Conservation (phyloP, 1,284 basidiomycete species). For the Microbotryomycetes sp. region DNA sequence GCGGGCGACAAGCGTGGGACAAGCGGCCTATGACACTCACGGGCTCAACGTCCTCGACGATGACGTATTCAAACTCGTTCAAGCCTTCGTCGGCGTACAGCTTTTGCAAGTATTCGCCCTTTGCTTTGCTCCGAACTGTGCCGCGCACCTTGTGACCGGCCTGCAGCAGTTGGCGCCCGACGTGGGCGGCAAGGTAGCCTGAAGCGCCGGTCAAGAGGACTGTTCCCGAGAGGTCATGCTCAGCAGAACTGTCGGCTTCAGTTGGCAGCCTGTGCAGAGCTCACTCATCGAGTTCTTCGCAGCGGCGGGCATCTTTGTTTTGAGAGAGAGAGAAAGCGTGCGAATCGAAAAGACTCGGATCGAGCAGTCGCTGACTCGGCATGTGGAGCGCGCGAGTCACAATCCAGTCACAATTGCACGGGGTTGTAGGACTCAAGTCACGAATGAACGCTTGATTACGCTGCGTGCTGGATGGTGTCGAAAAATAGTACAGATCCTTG, state of each 20-base stretch:
- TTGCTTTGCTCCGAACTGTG: conserved; percentile 42
- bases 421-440: not conserved
- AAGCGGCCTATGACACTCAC: conserved; percentile 5
- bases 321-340: not conserved
- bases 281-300: not conserved
- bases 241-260: no score
- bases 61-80: conserved; percentile 35
- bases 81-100: conserved; percentile 36
- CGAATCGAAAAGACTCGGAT: not conserved
- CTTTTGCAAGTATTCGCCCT: conserved; percentile 43
- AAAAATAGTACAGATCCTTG: no score
- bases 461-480: no score
- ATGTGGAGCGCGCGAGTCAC: no score
- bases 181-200: conserved; percentile 35
- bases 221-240: no score
- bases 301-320: not conserved
- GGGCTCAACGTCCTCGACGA: conserved; percentile 42
- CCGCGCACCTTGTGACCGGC: conserved; percentile 41
- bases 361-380: not conserved
- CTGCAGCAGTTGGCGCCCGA: conserved; percentile 37
- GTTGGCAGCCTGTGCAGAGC: no score
- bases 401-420: not conserved
- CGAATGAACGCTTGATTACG: not conserved
- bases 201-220: not conserved
- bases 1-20: not conserved